A percentile compares a stretch with the other conserved stretches of the same genome.
These are phyloP conservation scores for Beauveria varroae DNA, from an alignment of 2,329 filamentous ascomycete species.

Conservation along the genomic window DNA sequence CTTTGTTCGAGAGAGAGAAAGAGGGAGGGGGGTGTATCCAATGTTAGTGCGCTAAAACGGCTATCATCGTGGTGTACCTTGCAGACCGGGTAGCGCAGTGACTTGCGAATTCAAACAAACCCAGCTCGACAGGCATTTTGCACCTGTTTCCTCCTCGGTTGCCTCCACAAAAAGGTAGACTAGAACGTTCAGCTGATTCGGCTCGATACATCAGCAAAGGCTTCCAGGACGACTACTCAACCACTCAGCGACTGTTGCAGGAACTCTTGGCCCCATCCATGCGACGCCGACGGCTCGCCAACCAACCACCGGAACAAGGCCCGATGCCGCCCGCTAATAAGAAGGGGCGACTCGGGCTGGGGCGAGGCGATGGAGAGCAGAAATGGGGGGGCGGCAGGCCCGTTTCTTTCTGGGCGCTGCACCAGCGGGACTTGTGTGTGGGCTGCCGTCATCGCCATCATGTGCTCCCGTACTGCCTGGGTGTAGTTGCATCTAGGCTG, in stretches of 20 bases:
- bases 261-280: not conserved
- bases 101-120: not conserved
- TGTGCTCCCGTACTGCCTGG: not conserved
- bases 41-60: not conserved
- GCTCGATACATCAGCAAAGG: slow-evolving; percentile 2
- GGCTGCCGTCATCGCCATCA: slow-evolving; percentile 10
- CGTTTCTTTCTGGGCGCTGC: not conserved
- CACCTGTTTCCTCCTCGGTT: not conserved
- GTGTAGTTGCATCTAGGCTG: not conserved
- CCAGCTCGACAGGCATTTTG: slow-evolving; percentile 4
- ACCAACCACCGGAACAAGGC: slow-evolving; percentile 12
- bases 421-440: not conserved
- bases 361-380: not conserved
- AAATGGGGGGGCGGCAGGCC: not conserved
- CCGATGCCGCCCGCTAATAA: slow-evolving; percentile 7
- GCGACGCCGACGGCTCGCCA: slow-evolving; percentile 9
- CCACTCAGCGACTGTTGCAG: not conserved
- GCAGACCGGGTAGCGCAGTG: slow-evolving; percentile 6
- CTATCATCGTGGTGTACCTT: slow-evolving; percentile 6
- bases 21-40: not conserved
- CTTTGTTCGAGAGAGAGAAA: not conserved
- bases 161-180: slow-evolving; percentile 10
- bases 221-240: not conserved
- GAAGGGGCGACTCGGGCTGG: not conserved
- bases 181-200: slow-evolving; percentile 10